Conservation (phyloP, 1,284 basidiomycete genomes). For the Melampsora occidentalis region DNA sequence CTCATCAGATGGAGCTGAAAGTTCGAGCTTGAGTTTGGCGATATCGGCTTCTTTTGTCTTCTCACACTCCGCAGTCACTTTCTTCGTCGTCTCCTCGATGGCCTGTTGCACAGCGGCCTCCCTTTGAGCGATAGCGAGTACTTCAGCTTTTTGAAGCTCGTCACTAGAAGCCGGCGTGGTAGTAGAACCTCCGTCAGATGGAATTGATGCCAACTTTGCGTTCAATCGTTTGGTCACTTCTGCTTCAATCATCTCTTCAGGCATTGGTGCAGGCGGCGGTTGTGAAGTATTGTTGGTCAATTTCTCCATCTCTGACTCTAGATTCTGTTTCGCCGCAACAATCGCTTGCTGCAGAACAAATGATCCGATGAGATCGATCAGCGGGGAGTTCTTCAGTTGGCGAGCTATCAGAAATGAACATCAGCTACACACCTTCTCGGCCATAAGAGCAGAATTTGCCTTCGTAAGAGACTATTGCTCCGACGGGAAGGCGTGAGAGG, state of each 20-base stretch:
- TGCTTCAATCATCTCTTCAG: conserved; percentile 18
- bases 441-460: neutral
- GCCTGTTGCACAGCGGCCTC: conserved; percentile 21
- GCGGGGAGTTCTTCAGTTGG: neutral
- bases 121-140: conserved; percentile 21
- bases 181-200: neutral
- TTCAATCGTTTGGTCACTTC: conserved; percentile 36
- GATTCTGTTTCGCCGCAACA: conserved; percentile 7
- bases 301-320: conserved; percentile 15
- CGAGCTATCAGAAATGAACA: neutral
- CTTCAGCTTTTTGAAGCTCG: conserved; percentile 14
- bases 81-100: conserved; percentile 24
- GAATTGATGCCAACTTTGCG: conserved; percentile 19
- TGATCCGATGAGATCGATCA: neutral
- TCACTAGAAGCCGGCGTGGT: neutral
- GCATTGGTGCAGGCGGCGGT: neutral
- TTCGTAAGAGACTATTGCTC: conserved; percentile 6
- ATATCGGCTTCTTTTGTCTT: conserved; percentile 17
- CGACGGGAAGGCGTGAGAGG: neutral
- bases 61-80: conserved; percentile 19
- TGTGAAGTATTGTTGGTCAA: conserved; percentile 10
- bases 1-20: conserved; percentile 7
- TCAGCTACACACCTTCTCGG: conserved; percentile 11
- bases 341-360: conserved; percentile 12
- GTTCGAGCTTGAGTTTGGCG: conserved; percentile 30